Conservation (phyloP, 1,139 yeast species). For the Protomyces arabidopsidicola region DNA sequence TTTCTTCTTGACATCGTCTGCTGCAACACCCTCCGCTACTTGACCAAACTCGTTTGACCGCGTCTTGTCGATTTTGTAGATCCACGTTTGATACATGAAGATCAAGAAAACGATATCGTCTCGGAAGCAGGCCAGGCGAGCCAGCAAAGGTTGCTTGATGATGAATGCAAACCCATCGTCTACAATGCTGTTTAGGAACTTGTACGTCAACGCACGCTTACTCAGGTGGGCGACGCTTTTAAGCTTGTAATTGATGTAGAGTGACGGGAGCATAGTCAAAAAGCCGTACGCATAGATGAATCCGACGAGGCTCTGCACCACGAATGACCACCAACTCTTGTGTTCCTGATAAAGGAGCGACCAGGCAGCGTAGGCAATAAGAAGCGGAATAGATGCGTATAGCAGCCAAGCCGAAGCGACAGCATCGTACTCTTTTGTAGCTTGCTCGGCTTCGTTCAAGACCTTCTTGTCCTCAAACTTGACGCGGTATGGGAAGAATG, state of each 20-base stretch:
- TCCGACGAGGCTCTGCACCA: slow-evolving; percentile 43
- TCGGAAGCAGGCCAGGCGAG: slow-evolving; percentile 43
- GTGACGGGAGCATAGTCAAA: slow-evolving; percentile 43
- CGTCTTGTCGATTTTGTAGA: slow-evolving; percentile 42
- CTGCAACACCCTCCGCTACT: slow-evolving; percentile 39
- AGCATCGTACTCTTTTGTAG: slow-evolving; percentile 45
- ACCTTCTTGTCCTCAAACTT: slow-evolving; percentile 40
- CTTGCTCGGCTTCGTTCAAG: slow-evolving; percentile 42
- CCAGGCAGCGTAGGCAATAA: slow-evolving; percentile 42
- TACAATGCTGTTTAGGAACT: slow-evolving; percentile 44
- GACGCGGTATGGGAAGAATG: slow-evolving; percentile 34
- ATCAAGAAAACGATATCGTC: slow-evolving; percentile 45
- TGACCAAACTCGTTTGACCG: slow-evolving; percentile 46
- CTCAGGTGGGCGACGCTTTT: slow-evolving; percentile 47
- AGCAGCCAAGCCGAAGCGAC: slow-evolving; percentile 43
- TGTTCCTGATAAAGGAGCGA: slow-evolving; percentile 43
- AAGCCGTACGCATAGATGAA: slow-evolving; percentile 46
- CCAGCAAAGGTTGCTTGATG: slow-evolving; percentile 37
- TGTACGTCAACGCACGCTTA: slow-evolving; percentile 43
- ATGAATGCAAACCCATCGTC: slow-evolving; percentile 46
- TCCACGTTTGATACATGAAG: slow-evolving; percentile 44
- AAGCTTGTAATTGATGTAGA: slow-evolving; percentile 44
- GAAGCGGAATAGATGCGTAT: slow-evolving; percentile 41
- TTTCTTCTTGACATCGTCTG: neutral
- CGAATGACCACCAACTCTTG: slow-evolving; percentile 46